Evolutionary conservation across 192 early-diverging fungal genomes (phyloP).

Genomic region (Mortierella alpina): DNA sequence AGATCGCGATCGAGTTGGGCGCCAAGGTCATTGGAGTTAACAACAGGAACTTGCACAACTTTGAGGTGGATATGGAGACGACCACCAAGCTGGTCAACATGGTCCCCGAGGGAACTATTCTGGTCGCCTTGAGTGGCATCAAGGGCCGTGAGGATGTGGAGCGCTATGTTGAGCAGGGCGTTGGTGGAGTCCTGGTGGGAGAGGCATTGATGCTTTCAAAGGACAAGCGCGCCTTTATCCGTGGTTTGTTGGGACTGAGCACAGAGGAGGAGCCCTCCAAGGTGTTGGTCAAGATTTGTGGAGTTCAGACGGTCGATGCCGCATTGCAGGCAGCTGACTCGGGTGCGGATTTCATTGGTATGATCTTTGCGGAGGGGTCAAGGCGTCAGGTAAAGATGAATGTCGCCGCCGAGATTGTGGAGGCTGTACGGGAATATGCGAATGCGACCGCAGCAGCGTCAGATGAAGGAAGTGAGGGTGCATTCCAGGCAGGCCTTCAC

Average conservation of each 20-base stretch:
- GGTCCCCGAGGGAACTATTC: slow-evolving; percentile 78
- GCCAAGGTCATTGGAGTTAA: slow-evolving; percentile 97
- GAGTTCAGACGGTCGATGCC: slow-evolving; percentile 84
- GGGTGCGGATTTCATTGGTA: slow-evolving; percentile 92
- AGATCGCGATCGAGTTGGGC: slow-evolving; percentile 80
- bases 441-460: slow-evolving; percentile 35
- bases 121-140: slow-evolving; percentile 95
- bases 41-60: slow-evolving; percentile 97
- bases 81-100: slow-evolving; percentile 82
- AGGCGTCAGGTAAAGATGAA: slow-evolving; percentile 79
- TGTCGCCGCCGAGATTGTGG: slow-evolving; percentile 77
- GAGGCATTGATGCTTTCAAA: slow-evolving; percentile 92
- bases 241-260: slow-evolving; percentile 66
- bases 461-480: neutral
- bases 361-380: slow-evolving; percentile 90
- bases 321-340: slow-evolving; percentile 78
- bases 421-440: slow-evolving; percentile 64
- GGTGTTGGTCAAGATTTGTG: slow-evolving; percentile 92
- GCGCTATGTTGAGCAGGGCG: slow-evolving; percentile 80
- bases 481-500: neutral
- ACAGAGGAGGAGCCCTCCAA: slow-evolving; percentile 29
- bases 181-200: slow-evolving; percentile 89
- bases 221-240: slow-evolving; percentile 82
- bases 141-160: slow-evolving; percentile 83
- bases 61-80: slow-evolving; percentile 92